phyloP scores from a whole-genome alignment of 371 early-diverging fungal species.

The Apophysomyces trapeziformis region DNA sequence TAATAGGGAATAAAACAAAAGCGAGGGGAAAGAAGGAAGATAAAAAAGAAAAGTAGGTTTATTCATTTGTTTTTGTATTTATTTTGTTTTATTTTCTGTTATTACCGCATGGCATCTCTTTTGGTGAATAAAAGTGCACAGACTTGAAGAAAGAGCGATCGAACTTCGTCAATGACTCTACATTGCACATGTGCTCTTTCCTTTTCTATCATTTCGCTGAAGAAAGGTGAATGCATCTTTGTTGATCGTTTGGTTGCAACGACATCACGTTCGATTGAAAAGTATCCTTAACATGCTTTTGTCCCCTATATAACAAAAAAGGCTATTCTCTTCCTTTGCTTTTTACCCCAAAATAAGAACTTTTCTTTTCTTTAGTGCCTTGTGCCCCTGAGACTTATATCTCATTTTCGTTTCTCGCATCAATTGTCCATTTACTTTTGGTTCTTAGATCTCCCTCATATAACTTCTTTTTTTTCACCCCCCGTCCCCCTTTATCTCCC shows the following conservation, averaged over 20 bases:
- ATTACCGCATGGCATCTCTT: not conserved
- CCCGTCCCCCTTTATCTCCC: not conserved
- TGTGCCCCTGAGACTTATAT: conserved; percentile 4
- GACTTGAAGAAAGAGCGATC: not conserved
- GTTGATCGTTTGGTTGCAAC: conserved; percentile 6
- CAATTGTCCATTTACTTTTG: conserved; percentile 1
- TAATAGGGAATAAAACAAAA: too few relatives aligned
- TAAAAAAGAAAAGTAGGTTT: too few relatives aligned
- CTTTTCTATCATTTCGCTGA: not conserved
- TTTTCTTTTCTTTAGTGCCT: conserved; percentile 7
- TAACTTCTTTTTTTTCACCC: conserved; percentile 3
- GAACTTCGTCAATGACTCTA: too few relatives aligned
- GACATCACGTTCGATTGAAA: conserved; percentile 2
- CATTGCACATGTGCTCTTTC: not conserved
- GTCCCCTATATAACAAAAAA: conserved; percentile 5
- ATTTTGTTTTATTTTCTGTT: too few relatives aligned
- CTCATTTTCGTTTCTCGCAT: not conserved
- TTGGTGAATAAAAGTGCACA: not conserved
- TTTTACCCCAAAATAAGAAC: not conserved
- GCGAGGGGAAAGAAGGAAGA: too few relatives aligned
- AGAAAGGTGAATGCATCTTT: conserved; percentile 1
- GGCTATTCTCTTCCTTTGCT: not conserved
- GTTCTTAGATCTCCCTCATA: not conserved
- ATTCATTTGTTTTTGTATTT: too few relatives aligned
- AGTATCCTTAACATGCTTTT: conserved; percentile 5